Evolutionary conservation across 257 asterid genomes (phyloP), one percentile per base, ranked within the genome.

Genomic region (Scutellaria galericulata): DNA sequence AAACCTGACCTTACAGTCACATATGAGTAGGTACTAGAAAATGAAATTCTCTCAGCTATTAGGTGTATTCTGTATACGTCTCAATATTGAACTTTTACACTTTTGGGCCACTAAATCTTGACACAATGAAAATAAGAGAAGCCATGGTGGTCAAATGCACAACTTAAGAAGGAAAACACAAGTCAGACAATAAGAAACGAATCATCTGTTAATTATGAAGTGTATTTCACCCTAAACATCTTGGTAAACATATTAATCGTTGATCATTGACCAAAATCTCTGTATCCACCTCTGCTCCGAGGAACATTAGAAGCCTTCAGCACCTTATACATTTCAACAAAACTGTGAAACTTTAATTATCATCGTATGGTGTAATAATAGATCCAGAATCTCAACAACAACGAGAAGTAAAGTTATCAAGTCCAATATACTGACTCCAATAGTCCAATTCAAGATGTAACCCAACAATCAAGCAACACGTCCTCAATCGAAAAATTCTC

Each of bases 211-310:
- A 66, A 22, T 10, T 9, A 46, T 47, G 42, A 7, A 51, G 60
- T 58, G 66, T 31, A 56, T 40, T 66, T 51, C 66, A 68, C 66
- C 78, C 72, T 42, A 42, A 52, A 58, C 27, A 66, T 63, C 72
- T 39, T 37, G 39, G 65, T 64, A 7, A 5, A 72, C 61, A 44
- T 20, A 22, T 52, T 55, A 24, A 65, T 70, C 18, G 48, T 54
- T 68, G 27, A 22, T 11, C 55, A 53, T 47, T 61, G 71, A 68
- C 77, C 35, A 42, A 14, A 48, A 20, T 9, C 31, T 56, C 42
- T 13, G 6, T n/a, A 12, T 40, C 50, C 56, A 18, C 18, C 58
- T 46, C 76, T 52, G 54, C 76, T 62, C 76, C 66, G 12, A 69
- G 41, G 56, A 71, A 31, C 48, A 63, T 54, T 53, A 11, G 56